Base-by-base conservation (phyloP, 306 rosid genomes). In the Echinosophora koreensis region DNA sequence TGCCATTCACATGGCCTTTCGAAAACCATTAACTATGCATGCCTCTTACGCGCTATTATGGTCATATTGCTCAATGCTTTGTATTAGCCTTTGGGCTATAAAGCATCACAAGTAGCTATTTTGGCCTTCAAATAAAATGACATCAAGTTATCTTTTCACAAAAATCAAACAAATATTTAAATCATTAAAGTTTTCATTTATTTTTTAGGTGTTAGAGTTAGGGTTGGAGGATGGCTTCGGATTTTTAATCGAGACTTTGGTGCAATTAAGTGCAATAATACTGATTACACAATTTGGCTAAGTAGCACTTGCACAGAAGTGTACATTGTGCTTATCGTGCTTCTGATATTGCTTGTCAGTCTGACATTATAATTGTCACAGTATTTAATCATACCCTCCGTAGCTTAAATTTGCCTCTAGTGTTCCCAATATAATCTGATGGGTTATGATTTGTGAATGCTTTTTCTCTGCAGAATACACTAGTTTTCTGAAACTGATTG, bases 401-500 rank as follows among this genome's bases (percentile, higher is more conserved):
- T 27, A 32, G 34, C 13, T 67, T 55, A 17, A 22, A 22, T 22
- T 22, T 22, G 1, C 22, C 22, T 22, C 22, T 22, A 22, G 22
- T 22, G 22, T 22, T 22, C 22, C 22, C 22, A 22, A 22, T 22
- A 22, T 22, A 22, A 22, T 22, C 22, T 22, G 22, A 22, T 22
- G 22, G 22, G 22, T 22, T 22, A 22, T 22, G 18, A 76, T 47
- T 8, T 47, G 38, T 77, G 58, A 65, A 56, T 73, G n/a, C 41
- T 28, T 67, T 73, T 55, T 35, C 49, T 50, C 39, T 66, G 79
- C 56, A 73, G 56, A 78, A 51, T 73, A 73, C 68, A 50, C 66
- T 39, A 17, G 46, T 66, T 59, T 62, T 12, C 30, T 51, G 51
- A 32, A 73, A 34, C 14, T 32, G 55, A 59, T 77, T 66, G 39